Percentiles rank a stretch among this genome's conserved stretches.
Conservation (phyloP, 208 protist species). For the Borovskyia barvae region DNA sequence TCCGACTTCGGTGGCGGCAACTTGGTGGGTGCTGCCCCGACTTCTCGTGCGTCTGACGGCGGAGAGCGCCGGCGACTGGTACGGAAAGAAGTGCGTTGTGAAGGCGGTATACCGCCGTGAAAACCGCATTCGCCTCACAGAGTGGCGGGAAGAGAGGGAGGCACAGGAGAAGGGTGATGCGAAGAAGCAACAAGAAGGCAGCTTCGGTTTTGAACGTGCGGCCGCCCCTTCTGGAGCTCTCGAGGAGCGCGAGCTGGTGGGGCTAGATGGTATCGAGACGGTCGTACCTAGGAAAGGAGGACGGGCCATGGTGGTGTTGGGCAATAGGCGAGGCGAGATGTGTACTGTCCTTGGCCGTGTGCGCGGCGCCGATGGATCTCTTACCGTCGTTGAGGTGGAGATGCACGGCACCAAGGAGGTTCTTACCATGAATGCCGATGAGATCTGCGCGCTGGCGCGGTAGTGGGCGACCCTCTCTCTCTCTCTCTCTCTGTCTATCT, state of each 20-base stretch:
- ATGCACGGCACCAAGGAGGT: conserved; percentile 34
- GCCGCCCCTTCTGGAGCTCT: neutral
- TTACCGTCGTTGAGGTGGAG: conserved; percentile 51
- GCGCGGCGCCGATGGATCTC: conserved; percentile 31
- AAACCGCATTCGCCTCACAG: conserved; percentile 48
- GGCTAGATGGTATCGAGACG: conserved; percentile 62
- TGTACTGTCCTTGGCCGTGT: conserved; percentile 42
- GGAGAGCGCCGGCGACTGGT: conserved; percentile 49
- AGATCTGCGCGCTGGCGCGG: conserved; percentile 43
- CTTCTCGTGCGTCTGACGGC: conserved; percentile 73
- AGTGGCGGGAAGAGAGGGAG: conserved; percentile 6
- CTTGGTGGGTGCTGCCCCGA: conserved; percentile 78
- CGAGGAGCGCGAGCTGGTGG: conserved; percentile 58
- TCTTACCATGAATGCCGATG: conserved; percentile 40
- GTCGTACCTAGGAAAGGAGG: conserved; percentile 71
- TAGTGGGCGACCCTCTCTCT: neutral
- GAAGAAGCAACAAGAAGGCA: too few relatives aligned
- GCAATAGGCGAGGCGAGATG: conserved; percentile 54
- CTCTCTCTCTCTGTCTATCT: conserved; percentile 8
- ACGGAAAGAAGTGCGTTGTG: conserved; percentile 74
- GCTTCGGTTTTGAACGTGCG: too few relatives aligned
- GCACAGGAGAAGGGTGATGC: too few relatives aligned
- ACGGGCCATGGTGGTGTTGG: conserved; percentile 61
- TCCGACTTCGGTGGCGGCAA: neutral
- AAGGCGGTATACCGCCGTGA: conserved; percentile 40